These are phyloP conservation scores for Phytophthora foliorum DNA, from an alignment of 352 stramenopile genomes.

Conservation along the genomic window DNA sequence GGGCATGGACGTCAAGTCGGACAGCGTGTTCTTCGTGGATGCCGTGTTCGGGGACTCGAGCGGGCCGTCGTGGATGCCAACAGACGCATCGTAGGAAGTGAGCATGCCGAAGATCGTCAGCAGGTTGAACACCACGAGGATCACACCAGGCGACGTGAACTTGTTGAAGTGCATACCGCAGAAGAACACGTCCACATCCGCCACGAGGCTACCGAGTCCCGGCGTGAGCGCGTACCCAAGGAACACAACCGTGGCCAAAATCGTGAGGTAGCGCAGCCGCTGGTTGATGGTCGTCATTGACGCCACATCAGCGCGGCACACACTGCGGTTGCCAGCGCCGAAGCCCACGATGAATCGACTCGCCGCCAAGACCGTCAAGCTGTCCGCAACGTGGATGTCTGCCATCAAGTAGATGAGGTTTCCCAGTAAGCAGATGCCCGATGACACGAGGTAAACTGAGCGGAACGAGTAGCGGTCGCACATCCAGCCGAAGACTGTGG, in stretches of 20 bases:
- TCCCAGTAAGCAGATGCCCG: slow-evolving; percentile 70
- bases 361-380: slow-evolving; percentile 54
- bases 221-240: slow-evolving; percentile 80
- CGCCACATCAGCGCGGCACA: slow-evolving; percentile 80
- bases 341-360: slow-evolving; percentile 86
- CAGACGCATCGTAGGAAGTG: slow-evolving; percentile 59
- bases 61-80: slow-evolving; percentile 70
- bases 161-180: slow-evolving; percentile 80
- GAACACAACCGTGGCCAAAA: slow-evolving; percentile 80
- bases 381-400: slow-evolving; percentile 66
- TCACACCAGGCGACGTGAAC: slow-evolving; percentile 73
- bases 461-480: slow-evolving; percentile 86
- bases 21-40: slow-evolving; percentile 54
- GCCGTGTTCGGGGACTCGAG: slow-evolving; percentile 53
- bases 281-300: slow-evolving; percentile 77
- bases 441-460: slow-evolving; percentile 85
- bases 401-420: slow-evolving; percentile 85
- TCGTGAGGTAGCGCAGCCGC: slow-evolving; percentile 79
- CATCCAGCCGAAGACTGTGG: slow-evolving; percentile 86
- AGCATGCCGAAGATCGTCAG: slow-evolving; percentile 77
- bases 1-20: slow-evolving; percentile 62
- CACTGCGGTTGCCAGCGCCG: slow-evolving; percentile 80
- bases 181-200: slow-evolving; percentile 64
- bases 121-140: slow-evolving; percentile 70
- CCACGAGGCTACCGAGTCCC: slow-evolving; percentile 75